These are phyloP conservation scores for Pachyrhizus erosus DNA, from an alignment of 306 rosid genomes.

Conservation along the genomic window DNA sequence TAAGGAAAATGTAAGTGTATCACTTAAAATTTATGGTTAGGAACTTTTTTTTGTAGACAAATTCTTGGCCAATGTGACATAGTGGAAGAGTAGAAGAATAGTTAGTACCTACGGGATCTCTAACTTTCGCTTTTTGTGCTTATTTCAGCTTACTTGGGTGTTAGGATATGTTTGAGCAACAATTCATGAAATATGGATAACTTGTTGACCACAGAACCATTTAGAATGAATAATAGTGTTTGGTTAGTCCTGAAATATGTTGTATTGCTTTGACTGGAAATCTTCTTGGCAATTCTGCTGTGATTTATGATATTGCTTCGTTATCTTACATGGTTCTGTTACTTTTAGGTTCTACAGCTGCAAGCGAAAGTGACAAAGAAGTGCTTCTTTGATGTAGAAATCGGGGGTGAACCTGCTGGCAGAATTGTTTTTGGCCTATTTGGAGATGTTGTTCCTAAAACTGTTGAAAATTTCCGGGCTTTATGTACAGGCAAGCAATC, in stretches of 20 bases:
- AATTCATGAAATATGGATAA: slow-evolving; percentile 2
- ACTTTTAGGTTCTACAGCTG: slow-evolving; percentile 61
- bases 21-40: slow-evolving; percentile 1
- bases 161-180: not conserved
- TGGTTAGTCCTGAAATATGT: not conserved
- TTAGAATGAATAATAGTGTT: no score
- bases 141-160: not conserved
- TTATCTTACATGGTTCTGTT: slow-evolving; percentile 36
- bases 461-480: slow-evolving; percentile 80
- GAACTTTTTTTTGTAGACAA: not conserved
- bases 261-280: slow-evolving; percentile 14
- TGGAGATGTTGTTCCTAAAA: slow-evolving; percentile 84
- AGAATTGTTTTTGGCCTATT: slow-evolving; percentile 77
- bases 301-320: slow-evolving; percentile 10
- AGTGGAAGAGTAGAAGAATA: slow-evolving; percentile 8
- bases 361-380: slow-evolving; percentile 79
- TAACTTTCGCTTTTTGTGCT: slow-evolving; percentile 7
- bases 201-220: slow-evolving; percentile 2
- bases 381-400: slow-evolving; percentile 72
- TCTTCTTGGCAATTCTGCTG: slow-evolving; percentile 4
- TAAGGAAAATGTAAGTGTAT: slow-evolving; percentile 51
- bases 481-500: slow-evolving; percentile 72
- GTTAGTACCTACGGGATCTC: not conserved
- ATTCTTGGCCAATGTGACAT: not conserved
- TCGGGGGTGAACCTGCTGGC: slow-evolving; percentile 71